Conservation (phyloP, 73 alveolate genomes). For the Tetrahymena thermophila region DNA sequence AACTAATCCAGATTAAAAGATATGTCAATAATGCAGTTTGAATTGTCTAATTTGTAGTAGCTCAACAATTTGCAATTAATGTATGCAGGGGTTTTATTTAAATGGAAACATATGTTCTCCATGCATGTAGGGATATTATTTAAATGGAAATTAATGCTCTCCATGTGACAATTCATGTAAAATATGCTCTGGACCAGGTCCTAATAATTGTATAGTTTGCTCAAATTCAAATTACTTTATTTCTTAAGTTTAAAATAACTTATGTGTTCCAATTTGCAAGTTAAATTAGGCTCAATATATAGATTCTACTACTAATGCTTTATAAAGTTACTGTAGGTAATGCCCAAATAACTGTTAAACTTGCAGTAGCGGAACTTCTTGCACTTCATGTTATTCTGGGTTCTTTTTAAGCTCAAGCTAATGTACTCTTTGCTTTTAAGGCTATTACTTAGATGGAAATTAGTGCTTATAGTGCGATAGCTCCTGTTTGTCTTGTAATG, state of each 20-base stretch:
- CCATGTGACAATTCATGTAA: not conserved
- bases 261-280: not conserved
- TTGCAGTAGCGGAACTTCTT: not conserved
- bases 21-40: no score
- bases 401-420: no score
- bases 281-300: not conserved
- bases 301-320: not conserved
- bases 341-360: not conserved
- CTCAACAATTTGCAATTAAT: not conserved
- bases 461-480: no score
- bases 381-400: not conserved
- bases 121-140: no score
- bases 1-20: no score
- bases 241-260: not conserved
- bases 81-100: not conserved
- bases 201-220: not conserved
- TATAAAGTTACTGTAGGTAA: not conserved
- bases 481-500: no score
- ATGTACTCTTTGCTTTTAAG: not conserved
- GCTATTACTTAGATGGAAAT: no score
- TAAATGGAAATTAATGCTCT: not conserved
- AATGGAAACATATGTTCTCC: not conserved
- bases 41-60: no score
- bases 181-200: no score
- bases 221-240: not conserved